Evolutionary conservation across 2,329 filamentous ascomycete species (phyloP), one percentile per base, ranked within the genome.

Genomic region (Teratosphaeriaceae sp.): DNA sequence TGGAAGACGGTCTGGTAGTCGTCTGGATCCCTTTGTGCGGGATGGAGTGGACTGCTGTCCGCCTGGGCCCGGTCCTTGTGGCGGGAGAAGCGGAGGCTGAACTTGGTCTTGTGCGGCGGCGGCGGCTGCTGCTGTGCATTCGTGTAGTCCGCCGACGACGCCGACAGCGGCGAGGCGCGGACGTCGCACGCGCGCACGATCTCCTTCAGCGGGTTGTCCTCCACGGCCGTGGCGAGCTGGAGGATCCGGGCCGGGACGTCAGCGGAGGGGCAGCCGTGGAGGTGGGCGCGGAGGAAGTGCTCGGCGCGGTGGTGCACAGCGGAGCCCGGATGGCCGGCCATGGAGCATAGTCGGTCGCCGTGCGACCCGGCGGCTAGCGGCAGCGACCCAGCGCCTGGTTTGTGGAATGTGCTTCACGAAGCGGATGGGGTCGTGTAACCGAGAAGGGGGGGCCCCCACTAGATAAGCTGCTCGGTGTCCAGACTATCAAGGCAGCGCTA

Each of bases 151-250:
- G n/a, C n/a, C n/a, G n/a, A n/a, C n/a, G n/a, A n/a, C n/a, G n/a
- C n/a, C n/a, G n/a, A n/a, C n/a, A n/a, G n/a, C n/a, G n/a, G n/a
- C n/a, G n/a, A n/a, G n/a, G n/a, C n/a, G n/a, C n/a, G n/a, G n/a
- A n/a, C 19, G 31, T 38, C 39, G 22, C 31, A 16, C n/a, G 38
- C 39, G 16, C 40, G 43, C n/a, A 46, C 44, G 16, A 46, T 39
- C 16, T 39, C 24, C 39, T 42, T 38, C 15, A 46, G 18, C 16
- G 43, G 43, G 29, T 46, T 46, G 34, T 46, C 40, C 12, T 39
- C 19, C 5, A 2, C 19, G 6, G 45, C 15, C 13, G 24, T 37
- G 15, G 40, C 43, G 15, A 46, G 30, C 13, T 38, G 12, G n/a
- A 34, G 15, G 22, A 46, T 39, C 23, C 24, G 27, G 9, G 27